These are phyloP conservation scores for Podaxis rugospora DNA, from an alignment of 768 basidiomycete species.

Conservation along the genomic window DNA sequence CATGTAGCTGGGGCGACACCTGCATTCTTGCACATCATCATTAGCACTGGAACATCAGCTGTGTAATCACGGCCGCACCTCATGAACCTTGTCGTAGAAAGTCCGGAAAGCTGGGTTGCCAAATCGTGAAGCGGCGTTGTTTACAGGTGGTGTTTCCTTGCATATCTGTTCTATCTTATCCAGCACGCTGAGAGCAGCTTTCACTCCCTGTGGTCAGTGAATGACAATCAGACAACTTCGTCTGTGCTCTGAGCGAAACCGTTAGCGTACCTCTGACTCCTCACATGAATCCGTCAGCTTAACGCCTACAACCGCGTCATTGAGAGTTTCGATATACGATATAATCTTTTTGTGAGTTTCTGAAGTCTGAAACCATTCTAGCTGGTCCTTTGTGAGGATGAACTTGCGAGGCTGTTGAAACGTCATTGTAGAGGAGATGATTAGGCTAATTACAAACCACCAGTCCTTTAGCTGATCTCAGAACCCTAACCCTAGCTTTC, in stretches of 20 bases:
- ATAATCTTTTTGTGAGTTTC: conserved; percentile 65
- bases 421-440: conserved; percentile 18
- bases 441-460: background rate
- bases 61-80: conserved; percentile 37
- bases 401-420: conserved; percentile 60
- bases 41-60: background rate
- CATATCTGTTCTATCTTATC: conserved; percentile 64
- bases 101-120: conserved; percentile 95
- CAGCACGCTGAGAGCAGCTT: conserved; percentile 58
- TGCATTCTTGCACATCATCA: conserved; percentile 21
- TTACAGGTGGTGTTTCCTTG: conserved; percentile 73
- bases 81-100: conserved; percentile 79
- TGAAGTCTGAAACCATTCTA: conserved; percentile 78
- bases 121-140: conserved; percentile 88
- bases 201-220: conserved; percentile 47
- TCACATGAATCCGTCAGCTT: conserved; percentile 67
- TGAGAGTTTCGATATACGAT: conserved; percentile 68
- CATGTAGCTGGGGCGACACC: conserved; percentile 56
- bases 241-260: background rate
- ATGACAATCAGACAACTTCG: background rate
- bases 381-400: conserved; percentile 74
- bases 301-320: conserved; percentile 67
- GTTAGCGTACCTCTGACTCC: conserved; percentile 52
- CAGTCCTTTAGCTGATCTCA: background rate
- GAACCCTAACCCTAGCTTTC: conserved; percentile 10